A percentile compares a stretch with the other conserved stretches of the same genome.
phyloP scores from a whole-genome alignment of 1,284 basidiomycete genomes.

The Boletus sp. region DNA sequence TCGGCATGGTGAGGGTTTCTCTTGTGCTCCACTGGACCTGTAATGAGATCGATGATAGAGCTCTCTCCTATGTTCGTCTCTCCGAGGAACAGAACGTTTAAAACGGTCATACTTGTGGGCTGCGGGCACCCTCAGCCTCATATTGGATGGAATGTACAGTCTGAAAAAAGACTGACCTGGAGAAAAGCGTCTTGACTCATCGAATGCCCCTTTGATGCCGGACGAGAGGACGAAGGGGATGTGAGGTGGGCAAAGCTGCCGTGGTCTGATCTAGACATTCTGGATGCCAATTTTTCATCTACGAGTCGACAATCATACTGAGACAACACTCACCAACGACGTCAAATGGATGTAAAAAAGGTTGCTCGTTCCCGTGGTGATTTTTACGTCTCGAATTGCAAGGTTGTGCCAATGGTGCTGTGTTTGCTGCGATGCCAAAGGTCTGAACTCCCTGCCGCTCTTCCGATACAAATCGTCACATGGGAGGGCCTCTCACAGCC shows the following conservation, averaged over 20 bases:
- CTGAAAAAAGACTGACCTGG: conserved; percentile 12
- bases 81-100: conserved; percentile 24
- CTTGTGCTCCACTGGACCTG: conserved; percentile 6
- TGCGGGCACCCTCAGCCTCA: conserved; percentile 11
- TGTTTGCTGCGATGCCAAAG: background rate
- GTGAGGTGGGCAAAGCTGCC: conserved; percentile 5
- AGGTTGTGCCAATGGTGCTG: background rate
- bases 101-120: conserved; percentile 6
- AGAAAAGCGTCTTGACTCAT: background rate
- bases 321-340: conserved; percentile 14
- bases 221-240: conserved; percentile 10
- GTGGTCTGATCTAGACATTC: conserved; percentile 21
- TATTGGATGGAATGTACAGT: background rate
- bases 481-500: conserved; percentile 3
- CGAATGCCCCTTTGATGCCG: conserved; percentile 15
- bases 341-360: background rate
- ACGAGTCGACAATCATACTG: background rate
- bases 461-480: background rate
- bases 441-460: background rate
- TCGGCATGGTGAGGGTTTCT: background rate
- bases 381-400: background rate
- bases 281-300: conserved; percentile 6
- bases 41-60: conserved; percentile 22
- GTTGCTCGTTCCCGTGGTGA: background rate
- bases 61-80: conserved; percentile 20